Evolutionary conservation across 139 green algal genomes (phyloP).

Genomic region (Raphidocelis subcapitata): DNA sequence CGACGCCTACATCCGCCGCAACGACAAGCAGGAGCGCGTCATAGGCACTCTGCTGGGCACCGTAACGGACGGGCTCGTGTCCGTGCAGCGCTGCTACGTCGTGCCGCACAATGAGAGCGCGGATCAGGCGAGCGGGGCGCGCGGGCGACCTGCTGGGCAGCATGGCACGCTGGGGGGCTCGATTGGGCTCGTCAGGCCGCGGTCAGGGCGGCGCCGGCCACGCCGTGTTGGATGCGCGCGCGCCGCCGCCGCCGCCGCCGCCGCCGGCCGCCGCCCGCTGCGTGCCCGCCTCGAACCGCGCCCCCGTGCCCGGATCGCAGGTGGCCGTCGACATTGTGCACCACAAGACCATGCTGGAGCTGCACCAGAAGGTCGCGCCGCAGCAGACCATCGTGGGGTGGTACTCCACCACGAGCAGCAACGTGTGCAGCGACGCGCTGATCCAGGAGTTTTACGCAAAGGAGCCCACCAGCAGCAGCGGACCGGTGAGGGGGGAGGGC

Average conservation of each 20-base stretch:
- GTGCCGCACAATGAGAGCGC: constrained; percentile 94
- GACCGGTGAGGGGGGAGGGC: constrained; percentile 5
- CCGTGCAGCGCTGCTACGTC: constrained; percentile 92
- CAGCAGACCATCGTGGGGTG: constrained; percentile 90
- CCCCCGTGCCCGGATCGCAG: constrained; percentile 36
- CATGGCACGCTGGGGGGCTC: background rate
- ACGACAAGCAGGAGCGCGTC: constrained; percentile 83
- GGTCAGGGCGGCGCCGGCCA: too few relatives aligned
- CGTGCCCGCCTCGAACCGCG: too few relatives aligned
- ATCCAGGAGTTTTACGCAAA: constrained; percentile 92
- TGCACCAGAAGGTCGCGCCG: constrained; percentile 86
- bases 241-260: too few relatives aligned
- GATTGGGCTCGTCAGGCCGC: too few relatives aligned
- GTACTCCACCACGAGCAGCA: constrained; percentile 80
- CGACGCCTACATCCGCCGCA: constrained; percentile 89
- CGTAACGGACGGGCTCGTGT: constrained; percentile 69
- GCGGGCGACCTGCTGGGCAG: background rate
- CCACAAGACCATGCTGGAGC: constrained; percentile 89
- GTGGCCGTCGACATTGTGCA: constrained; percentile 94
- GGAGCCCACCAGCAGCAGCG: constrained; percentile 43
- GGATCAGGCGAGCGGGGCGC: constrained; percentile 66
- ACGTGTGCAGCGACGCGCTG: constrained; percentile 84
- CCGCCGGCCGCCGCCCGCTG: too few relatives aligned
- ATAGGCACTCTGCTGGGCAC: constrained; percentile 95
- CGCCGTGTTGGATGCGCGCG: too few relatives aligned